Evolutionary conservation across 192 early-diverging fungal genomes (phyloP).

Genomic region (Backusella psychrophila): DNA sequence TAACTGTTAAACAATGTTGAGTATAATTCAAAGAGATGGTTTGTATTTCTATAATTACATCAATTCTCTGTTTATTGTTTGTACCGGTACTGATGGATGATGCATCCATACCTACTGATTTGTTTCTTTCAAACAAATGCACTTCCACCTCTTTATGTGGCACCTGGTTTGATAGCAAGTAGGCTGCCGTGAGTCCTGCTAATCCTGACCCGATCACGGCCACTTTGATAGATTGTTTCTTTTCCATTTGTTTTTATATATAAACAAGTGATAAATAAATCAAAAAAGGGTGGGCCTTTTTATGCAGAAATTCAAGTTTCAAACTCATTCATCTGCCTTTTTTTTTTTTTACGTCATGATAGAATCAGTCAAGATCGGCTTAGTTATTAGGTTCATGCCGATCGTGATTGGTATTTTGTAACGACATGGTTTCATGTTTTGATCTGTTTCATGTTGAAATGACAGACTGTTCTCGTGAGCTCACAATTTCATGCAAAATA

Average conservation of each 20-base stretch:
- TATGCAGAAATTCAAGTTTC: neutral
- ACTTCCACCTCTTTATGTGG: slow-evolving; percentile 37
- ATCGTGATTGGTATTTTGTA: no score
- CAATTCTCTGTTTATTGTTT: slow-evolving; percentile 24
- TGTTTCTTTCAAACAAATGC: slow-evolving; percentile 50
- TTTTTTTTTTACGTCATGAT: no score
- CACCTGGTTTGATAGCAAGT: slow-evolving; percentile 36
- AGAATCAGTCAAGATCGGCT: no score
- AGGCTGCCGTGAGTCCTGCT: slow-evolving; percentile 46
- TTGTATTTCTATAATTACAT: slow-evolving; percentile 17
- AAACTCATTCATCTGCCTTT: no score
- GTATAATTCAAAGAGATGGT: neutral
- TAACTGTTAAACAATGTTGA: neutral
- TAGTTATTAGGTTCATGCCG: no score
- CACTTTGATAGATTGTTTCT: slow-evolving; percentile 23
- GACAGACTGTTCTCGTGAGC: no score
- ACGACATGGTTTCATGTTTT: no score
- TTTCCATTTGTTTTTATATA: neutral
- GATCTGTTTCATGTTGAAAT: no score
- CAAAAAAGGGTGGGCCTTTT: neutral
- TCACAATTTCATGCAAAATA: no score
- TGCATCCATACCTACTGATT: slow-evolving; percentile 43
- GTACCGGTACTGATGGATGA: slow-evolving; percentile 18
- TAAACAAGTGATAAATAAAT: neutral
- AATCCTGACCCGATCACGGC: slow-evolving; percentile 54